Conservation (phyloP, 345 rosid genomes). For the Arabis alpina region DNA sequence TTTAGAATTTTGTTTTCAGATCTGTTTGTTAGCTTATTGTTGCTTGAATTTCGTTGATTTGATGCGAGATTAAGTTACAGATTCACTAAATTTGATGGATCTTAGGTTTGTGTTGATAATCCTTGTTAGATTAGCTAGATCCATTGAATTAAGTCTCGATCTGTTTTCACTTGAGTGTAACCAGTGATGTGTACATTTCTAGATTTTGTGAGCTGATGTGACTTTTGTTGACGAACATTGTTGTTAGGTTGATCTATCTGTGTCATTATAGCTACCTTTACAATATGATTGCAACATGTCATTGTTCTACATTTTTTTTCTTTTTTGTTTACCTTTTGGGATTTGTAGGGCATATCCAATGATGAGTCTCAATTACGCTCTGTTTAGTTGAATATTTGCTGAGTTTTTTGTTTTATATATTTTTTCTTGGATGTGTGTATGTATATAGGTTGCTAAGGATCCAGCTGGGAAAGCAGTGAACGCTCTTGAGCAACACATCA, state of each 20-base stretch:
- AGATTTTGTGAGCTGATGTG: no score
- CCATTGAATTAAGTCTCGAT: slow-evolving; percentile 26
- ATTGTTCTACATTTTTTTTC: slow-evolving; percentile 7
- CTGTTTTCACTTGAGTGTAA: slow-evolving; percentile 11
- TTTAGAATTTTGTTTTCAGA: slow-evolving; percentile 6
- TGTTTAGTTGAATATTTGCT: neutral
- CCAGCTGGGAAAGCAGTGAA: slow-evolving; percentile 81
- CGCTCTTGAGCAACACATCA: slow-evolving; percentile 95
- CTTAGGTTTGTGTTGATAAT: slow-evolving; percentile 1
- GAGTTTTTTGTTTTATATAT: neutral
- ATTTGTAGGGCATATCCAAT: slow-evolving; percentile 23
- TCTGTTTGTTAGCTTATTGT: slow-evolving; percentile 19
- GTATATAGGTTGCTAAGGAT: slow-evolving; percentile 81
- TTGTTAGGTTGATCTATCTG: slow-evolving; percentile 22
- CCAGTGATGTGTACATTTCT: neutral
- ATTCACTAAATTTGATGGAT: slow-evolving; percentile 9
- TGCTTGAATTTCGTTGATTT: slow-evolving; percentile 28
- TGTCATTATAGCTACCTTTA: slow-evolving; percentile 36
- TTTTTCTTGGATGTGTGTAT: slow-evolving; percentile 15
- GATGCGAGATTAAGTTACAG: neutral
- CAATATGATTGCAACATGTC: slow-evolving; percentile 23
- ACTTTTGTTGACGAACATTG: neutral
- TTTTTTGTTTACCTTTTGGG: neutral
- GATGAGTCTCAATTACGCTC: slow-evolving; percentile 10
- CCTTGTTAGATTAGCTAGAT: slow-evolving; percentile 5